Base-by-base conservation (phyloP, 305 asterid species). In the Fraxinus angustifolia region DNA sequence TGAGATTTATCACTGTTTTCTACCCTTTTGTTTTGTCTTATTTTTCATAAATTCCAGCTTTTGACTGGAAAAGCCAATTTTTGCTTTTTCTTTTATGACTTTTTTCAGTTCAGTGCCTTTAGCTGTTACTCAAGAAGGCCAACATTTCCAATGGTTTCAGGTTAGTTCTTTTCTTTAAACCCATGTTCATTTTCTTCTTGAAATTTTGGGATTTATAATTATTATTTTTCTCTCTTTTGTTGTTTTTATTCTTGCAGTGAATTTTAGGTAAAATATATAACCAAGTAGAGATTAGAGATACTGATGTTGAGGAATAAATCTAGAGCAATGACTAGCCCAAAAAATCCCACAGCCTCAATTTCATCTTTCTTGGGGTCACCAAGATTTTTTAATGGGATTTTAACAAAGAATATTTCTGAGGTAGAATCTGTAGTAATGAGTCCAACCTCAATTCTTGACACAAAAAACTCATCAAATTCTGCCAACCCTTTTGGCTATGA, bases 381-480 rank as follows among this genome's bases (percentile, higher is more conserved):
- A 36, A 90, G 94, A 17, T 84, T 91, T 79, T 89, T 94, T 1
- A 53, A 53, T 53, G 65, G 65, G 26, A n/a, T 53, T 26, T 83
- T 93, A 82, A 34, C 90, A 0, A 90, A 89, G 83, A 86, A 65
- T 35, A 79, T 78, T 21, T 77, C 87, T 38, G 97, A 94, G 62
- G 28, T 89, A 3, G 96, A 90, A 36, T 67, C 65, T 35, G 79
- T 45, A 12, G 78, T 77, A 33, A 78, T 80, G 85, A 89, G 91
- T 50, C 99, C 99, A 72, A 93, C 94, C 36, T 93, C 97, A 42
- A 91, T 91, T 86, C 96, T 92, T 85, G 97, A 93, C 75, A 73
- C 72, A 79, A 90, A 87, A 83, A 85, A 82, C 86, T 84, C 89
- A 42, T 68, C 85, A 82, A 87, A 82, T 84, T 87, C 86, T 80